Percentiles rank a stretch among this genome's conserved stretches.
phyloP scores from a whole-genome alignment of 768 basidiomycete species.

The Boletus reticulatus region DNA sequence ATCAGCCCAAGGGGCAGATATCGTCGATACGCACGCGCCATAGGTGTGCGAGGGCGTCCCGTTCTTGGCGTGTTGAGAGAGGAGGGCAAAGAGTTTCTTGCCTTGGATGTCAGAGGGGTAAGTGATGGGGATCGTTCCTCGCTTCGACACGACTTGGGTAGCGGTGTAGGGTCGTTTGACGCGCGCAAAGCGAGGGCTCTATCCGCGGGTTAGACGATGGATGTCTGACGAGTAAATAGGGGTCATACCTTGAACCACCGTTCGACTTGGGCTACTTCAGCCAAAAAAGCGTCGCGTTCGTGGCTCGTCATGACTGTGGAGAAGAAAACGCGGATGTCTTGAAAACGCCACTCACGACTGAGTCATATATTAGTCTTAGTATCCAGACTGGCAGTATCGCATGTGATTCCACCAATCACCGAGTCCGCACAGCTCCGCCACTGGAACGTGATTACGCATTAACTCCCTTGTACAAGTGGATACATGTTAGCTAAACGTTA shows the following conservation, averaged over 20 bases:
- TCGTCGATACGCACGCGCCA: conserved; percentile 75
- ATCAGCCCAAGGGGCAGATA: conserved; percentile 32
- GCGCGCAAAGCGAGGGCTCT: conserved; percentile 85
- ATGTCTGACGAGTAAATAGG: conserved; percentile 6
- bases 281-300: conserved; percentile 69
- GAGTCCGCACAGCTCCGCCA: background rate
- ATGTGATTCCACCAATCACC: conserved; percentile 15
- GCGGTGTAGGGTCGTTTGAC: conserved; percentile 93
- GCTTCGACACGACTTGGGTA: conserved; percentile 89
- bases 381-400: background rate
- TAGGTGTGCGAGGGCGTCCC: conserved; percentile 93
- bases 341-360: background rate
- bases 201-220: background rate
- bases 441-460: conserved; percentile 23
- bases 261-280: conserved; percentile 84
- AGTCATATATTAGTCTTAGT: conserved; percentile 29
- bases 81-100: conserved; percentile 80
- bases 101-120: conserved; percentile 85
- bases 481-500: background rate
- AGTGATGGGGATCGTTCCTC: conserved; percentile 79
- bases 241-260: conserved; percentile 84
- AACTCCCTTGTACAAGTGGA: conserved; percentile 12
- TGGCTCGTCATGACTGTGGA: conserved; percentile 46
- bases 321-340: conserved; percentile 4
- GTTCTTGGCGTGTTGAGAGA: conserved; percentile 72